A percentile compares a stretch with the other conserved stretches of the same genome.
Evolutionary conservation across 192 early-diverging fungal species (phyloP).

Genomic region (Bifiguratus adelaidae): DNA sequence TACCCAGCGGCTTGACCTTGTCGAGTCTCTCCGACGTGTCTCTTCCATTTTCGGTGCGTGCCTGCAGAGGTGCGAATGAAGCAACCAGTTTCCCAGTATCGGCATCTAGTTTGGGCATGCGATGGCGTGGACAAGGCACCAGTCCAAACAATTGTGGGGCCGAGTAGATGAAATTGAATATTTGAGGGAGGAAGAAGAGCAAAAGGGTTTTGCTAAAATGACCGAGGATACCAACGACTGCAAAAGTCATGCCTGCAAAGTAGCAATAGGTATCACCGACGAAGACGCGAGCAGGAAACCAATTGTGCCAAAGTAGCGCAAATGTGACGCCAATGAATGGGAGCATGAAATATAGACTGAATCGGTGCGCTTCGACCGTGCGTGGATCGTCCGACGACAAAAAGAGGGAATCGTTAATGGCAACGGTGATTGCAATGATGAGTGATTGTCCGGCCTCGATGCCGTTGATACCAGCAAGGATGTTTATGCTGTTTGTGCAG

Average conservation of each 20-base stretch:
- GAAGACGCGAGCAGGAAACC: conserved; percentile 88
- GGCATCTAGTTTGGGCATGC: conserved; percentile 65
- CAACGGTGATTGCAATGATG: conserved; percentile 80
- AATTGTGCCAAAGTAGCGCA: conserved; percentile 81
- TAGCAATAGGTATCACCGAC: conserved; percentile 96
- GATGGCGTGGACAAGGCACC: conserved; percentile 92
- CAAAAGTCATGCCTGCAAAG: conserved; percentile 99
- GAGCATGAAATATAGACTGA: conserved; percentile 82
- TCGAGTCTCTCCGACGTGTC: conserved; percentile 7
- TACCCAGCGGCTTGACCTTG: conserved; percentile 17
- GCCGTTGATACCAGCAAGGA: conserved; percentile 96
- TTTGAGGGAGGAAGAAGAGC: conserved; percentile 91
- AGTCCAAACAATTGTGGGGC: conserved; percentile 89
- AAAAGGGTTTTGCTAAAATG: conserved; percentile 91
- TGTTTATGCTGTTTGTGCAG: conserved; percentile 97
- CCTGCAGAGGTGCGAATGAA: conserved; percentile 9
- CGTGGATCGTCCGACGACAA: conserved; percentile 36
- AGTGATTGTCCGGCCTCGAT: conserved; percentile 91
- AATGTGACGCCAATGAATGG: conserved; percentile 84
- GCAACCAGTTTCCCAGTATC: conserved; percentile 27
- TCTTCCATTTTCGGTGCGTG: background rate
- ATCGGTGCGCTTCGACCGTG: conserved; percentile 73
- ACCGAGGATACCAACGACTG: conserved; percentile 89
- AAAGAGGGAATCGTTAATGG: conserved; percentile 59
- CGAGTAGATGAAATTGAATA: conserved; percentile 96